Base-by-base conservation (phyloP, 352 stramenopile species). In the Phytophthora aleatoria region DNA sequence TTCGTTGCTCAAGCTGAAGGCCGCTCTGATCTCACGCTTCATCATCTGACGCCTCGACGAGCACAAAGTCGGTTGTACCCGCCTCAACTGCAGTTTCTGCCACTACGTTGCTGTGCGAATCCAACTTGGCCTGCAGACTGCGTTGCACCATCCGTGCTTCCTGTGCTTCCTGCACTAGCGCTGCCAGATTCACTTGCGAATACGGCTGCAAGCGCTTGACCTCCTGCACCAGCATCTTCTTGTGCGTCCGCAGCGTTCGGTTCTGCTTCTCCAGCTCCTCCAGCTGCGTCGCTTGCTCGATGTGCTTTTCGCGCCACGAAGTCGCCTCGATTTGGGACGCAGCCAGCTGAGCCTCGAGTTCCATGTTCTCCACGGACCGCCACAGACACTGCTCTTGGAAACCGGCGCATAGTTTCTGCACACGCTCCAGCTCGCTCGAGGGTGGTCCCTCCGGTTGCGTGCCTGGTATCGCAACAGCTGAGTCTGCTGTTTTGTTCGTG, bases 361-460 rank as follows among this genome's bases (percentile, higher is more conserved):
- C 81, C 12, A 76, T 74, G 28, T 79, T 76, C 57, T 92, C 81
- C 24, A 92, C 81, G 3, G 81, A 88, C 28, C 77, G 75, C 83
- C 80, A 92, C n/a, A 92, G 59, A 74, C 82, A 88, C 66, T 92
- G 81, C 56, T 92, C 74, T 61, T 92, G 83, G 56, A 92, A 90
- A n/a, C 70, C 71, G 13, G 79, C 81, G 31, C 82, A 89, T 36
- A 90, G 58, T 57, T 64, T 65, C 55, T 81, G 67, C 39, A 78
- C 60, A 1, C 73, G 73, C 51, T 90, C 65, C 15, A 81, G 62
- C 56, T 80, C 64, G 13, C 15, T 62, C 74, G 76, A 73, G 9
- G 57, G 30, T 10, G 39, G 35, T 64, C 41, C 47, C 47, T 74
- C 60, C 30, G 33, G 48, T 31, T 61, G 43, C 49, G 42, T 44